Evolutionary conservation across 2,329 filamentous ascomycete genomes (phyloP).

Genomic region (Hirsutella thompsonii): DNA sequence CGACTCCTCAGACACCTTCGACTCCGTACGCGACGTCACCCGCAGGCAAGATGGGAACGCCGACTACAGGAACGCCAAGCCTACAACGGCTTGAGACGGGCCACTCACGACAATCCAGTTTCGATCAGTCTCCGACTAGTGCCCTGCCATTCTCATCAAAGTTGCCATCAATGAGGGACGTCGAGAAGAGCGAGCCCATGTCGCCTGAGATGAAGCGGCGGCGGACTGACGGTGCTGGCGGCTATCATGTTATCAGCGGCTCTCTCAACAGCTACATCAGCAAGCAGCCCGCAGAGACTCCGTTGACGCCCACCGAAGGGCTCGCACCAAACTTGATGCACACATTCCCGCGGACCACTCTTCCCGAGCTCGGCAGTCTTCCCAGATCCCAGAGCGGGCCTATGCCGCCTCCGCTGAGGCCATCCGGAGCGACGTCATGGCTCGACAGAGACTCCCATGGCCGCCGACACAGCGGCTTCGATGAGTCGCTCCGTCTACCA

Average conservation of each 20-base stretch:
- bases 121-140: slow-evolving; percentile 12
- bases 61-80: slow-evolving; percentile 9
- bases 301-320: slow-evolving; percentile 11
- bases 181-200: slow-evolving; percentile 24
- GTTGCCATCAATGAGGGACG: slow-evolving; percentile 11
- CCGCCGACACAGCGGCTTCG: slow-evolving; percentile 33
- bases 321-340: slow-evolving; percentile 7
- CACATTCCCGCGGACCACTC: slow-evolving; percentile 11
- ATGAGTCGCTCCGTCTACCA: slow-evolving; percentile 40
- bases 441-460: slow-evolving; percentile 16
- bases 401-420: slow-evolving; percentile 43
- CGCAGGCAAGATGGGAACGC: slow-evolving; percentile 11
- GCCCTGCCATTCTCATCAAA: slow-evolving; percentile 11
- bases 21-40: slow-evolving; percentile 28
- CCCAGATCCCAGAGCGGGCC: slow-evolving; percentile 23
- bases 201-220: slow-evolving; percentile 49
- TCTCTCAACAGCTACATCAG: slow-evolving; percentile 5
- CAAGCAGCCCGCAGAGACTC: slow-evolving; percentile 4
- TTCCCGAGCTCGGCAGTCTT: slow-evolving; percentile 16
- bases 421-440: slow-evolving; percentile 18
- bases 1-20: slow-evolving; percentile 46
- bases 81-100: slow-evolving; percentile 11
- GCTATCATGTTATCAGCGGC: slow-evolving; percentile 16
- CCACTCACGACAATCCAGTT: slow-evolving; percentile 14
- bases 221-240: slow-evolving; percentile 35